Conservation (phyloP, 192 early-diverging fungal species). For the Coemansia javaensis region DNA sequence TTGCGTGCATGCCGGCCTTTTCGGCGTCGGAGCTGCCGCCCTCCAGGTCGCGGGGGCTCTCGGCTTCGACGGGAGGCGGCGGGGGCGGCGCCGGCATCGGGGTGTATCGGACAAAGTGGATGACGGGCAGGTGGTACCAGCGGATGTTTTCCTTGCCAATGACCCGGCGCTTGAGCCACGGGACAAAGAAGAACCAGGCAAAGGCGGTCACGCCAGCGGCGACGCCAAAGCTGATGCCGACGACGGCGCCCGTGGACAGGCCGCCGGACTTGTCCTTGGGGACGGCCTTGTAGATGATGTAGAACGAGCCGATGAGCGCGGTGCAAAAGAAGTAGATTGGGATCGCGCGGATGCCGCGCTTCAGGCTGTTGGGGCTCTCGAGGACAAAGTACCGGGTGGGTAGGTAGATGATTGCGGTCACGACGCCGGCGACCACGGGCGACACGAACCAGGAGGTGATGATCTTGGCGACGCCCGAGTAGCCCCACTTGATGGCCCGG, state of each 20-base stretch:
- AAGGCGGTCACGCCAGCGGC: slow-evolving; percentile 53
- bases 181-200: slow-evolving; percentile 60
- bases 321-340: slow-evolving; percentile 70
- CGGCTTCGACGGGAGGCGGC: slow-evolving; percentile 6
- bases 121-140: slow-evolving; percentile 69
- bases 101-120: slow-evolving; percentile 56
- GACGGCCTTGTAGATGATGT: slow-evolving; percentile 69
- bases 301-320: slow-evolving; percentile 59
- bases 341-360: slow-evolving; percentile 61
- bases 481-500: slow-evolving; percentile 60
- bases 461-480: slow-evolving; percentile 53
- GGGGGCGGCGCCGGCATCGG: slow-evolving; percentile 26
- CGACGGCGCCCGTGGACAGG: slow-evolving; percentile 45
- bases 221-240: slow-evolving; percentile 64
- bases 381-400: slow-evolving; percentile 63
- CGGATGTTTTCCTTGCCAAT: slow-evolving; percentile 60
- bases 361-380: slow-evolving; percentile 58
- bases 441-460: slow-evolving; percentile 76
- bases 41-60: slow-evolving; percentile 27
- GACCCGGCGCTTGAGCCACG: slow-evolving; percentile 61
- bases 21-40: slow-evolving; percentile 14
- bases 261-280: slow-evolving; percentile 45
- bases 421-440: slow-evolving; percentile 60
- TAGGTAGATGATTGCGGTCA: slow-evolving; percentile 62
- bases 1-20: slow-evolving; percentile 9